These are phyloP conservation scores for Lunularia cruciata DNA, from an alignment of 225 moss, liverwort and hornwort genomes.

Conservation along the genomic window DNA sequence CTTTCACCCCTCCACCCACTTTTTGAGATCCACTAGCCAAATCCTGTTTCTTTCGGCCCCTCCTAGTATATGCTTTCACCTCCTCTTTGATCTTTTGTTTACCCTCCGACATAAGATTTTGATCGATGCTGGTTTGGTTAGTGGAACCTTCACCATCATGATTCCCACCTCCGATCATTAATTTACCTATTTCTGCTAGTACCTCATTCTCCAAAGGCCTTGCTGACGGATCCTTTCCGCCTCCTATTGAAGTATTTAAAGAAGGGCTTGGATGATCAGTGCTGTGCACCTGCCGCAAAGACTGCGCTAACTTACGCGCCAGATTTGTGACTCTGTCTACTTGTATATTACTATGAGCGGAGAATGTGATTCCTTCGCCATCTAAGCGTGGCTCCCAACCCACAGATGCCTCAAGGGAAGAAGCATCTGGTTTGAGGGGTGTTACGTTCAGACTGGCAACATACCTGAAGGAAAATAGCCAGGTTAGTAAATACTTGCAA, in stretches of 20 bases:
- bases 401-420: conserved; percentile 74
- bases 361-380: conserved; percentile 43
- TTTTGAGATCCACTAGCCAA: conserved; percentile 10
- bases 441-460: conserved; percentile 80
- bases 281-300: conserved; percentile 23
- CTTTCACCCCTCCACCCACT: not conserved
- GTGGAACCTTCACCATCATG: not conserved
- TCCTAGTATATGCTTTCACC: conserved; percentile 25
- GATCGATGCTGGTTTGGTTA: not conserved
- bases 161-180: not conserved
- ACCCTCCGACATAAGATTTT: not conserved
- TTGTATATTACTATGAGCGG: conserved; percentile 48
- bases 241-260: not conserved
- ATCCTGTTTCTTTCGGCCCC: conserved; percentile 21
- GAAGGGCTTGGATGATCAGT: not conserved
- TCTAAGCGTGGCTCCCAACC: conserved; percentile 54
- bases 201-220: not conserved
- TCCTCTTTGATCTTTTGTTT: conserved; percentile 9
- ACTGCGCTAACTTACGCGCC: conserved; percentile 35
- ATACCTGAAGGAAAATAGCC: conserved; percentile 47
- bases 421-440: conserved; percentile 85
- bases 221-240: conserved; percentile 8
- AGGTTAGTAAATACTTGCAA: not conserved
- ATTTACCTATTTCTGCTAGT: not conserved
- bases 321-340: conserved; percentile 61